These are phyloP conservation scores for Leptosphaerulina australis DNA, from an alignment of 2,329 filamentous ascomycete genomes.

Conservation along the genomic window DNA sequence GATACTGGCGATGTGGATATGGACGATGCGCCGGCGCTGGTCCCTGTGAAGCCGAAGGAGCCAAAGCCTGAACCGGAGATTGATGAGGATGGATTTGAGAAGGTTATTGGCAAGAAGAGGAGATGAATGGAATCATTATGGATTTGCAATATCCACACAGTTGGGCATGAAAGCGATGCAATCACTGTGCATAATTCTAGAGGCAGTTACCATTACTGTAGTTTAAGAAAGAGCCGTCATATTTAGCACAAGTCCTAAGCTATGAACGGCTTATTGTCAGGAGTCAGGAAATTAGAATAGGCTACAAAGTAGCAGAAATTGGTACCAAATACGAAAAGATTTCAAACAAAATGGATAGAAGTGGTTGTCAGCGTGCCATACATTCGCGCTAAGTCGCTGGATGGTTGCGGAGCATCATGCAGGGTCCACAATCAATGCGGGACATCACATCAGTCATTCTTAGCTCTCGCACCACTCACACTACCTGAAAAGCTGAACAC, in stretches of 20 bases:
- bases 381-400: conserved; percentile 18
- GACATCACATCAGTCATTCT: conserved; percentile 17
- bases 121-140: conserved; percentile 31
- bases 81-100: conserved; percentile 52
- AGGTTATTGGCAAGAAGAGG: conserved; percentile 51
- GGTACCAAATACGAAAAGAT: too few relatives aligned
- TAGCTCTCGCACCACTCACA: conserved; percentile 17
- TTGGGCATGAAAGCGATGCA: not conserved
- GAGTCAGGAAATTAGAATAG: too few relatives aligned
- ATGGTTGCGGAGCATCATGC: conserved; percentile 27
- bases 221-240: too few relatives aligned
- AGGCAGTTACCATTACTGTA: too few relatives aligned
- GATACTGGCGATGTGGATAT: conserved; percentile 48
- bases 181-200: not conserved
- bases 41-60: conserved; percentile 41
- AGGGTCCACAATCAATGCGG: conserved; percentile 16
- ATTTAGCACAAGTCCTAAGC: too few relatives aligned
- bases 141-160: too few relatives aligned
- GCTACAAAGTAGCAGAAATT: too few relatives aligned
- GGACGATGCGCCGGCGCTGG: conserved; percentile 46
- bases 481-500: not conserved
- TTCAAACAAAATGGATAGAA: too few relatives aligned
- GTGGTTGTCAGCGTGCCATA: conserved; percentile 20
- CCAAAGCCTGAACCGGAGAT: conserved; percentile 47
- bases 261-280: too few relatives aligned